These are phyloP conservation scores for Curvularia eragrostidis DNA, from an alignment of 2,329 filamentous ascomycete species.

Conservation along the genomic window DNA sequence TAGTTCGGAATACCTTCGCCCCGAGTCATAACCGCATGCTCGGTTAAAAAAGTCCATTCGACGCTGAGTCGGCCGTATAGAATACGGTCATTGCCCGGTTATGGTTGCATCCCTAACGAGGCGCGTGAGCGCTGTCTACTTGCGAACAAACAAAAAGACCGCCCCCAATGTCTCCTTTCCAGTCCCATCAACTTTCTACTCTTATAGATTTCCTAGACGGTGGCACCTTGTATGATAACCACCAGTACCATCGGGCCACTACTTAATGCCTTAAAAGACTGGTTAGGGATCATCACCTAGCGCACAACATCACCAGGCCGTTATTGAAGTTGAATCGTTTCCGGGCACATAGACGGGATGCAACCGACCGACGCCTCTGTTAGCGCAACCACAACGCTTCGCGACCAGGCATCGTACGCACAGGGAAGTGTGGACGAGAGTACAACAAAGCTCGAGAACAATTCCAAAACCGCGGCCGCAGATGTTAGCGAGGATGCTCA, in stretches of 20 bases:
- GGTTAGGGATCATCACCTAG: background rate
- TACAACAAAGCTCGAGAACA: background rate
- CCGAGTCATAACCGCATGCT: background rate
- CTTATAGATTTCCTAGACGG: background rate
- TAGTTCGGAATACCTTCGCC: background rate
- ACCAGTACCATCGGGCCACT: background rate
- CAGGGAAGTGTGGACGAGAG: background rate
- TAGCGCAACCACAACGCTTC: slow-evolving; percentile 10
- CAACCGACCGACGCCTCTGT: slow-evolving; percentile 3
- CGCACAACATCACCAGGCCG: background rate
- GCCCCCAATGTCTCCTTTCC: background rate
- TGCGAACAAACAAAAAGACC: background rate
- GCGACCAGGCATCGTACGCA: background rate
- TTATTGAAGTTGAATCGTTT: slow-evolving; percentile 8
- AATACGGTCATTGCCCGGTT: background rate
- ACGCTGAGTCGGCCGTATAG: background rate
- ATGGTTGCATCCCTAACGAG: background rate
- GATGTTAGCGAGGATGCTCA: background rate
- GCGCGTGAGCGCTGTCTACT: background rate
- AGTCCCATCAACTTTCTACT: background rate
- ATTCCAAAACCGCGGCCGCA: background rate
- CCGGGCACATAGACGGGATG: slow-evolving; percentile 12
- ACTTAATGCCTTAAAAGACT: background rate
- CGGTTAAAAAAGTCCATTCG: background rate
- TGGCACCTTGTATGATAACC: background rate